Percentiles rank a stretch among this genome's conserved stretches.
Conservation (phyloP, 2,329 filamentous ascomycete genomes). For the Sclerotinia glacialis region DNA sequence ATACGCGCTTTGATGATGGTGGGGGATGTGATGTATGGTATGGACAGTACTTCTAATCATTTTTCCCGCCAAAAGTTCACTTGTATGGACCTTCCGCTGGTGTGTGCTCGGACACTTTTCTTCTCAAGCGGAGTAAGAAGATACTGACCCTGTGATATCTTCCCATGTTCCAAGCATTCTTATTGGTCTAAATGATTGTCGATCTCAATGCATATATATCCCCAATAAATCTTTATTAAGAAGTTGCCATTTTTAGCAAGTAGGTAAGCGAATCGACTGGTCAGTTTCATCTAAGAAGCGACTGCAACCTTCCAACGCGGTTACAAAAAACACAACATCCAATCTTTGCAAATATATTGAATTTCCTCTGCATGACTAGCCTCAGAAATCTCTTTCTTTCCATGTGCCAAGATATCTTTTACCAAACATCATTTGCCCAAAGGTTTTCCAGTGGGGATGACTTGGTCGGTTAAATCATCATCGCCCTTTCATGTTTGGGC, state of each 20-base stretch:
- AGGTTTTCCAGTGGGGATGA: background rate
- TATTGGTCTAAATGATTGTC: too few species aligned
- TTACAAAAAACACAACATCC: conserved; percentile 13
- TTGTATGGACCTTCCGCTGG: too few species aligned
- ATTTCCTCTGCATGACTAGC: background rate
- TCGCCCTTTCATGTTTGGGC: background rate
- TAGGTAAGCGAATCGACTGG: background rate
- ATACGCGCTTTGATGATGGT: conserved; percentile 1
- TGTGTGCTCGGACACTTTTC: background rate
- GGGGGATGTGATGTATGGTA: background rate
- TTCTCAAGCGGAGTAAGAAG: too few species aligned
- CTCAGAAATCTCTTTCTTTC: background rate
- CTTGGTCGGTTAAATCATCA: background rate
- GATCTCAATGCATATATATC: too few species aligned
- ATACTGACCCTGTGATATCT: too few species aligned
- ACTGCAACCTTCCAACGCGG: conserved; percentile 3
- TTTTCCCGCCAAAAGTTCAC: background rate
- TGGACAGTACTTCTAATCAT: too few species aligned
- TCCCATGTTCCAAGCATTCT: background rate
- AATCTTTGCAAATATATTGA: background rate
- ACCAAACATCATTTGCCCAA: background rate
- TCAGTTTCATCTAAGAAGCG: conserved; percentile 6
- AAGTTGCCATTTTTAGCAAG: background rate
- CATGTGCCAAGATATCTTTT: background rate
- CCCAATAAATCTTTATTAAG: too few species aligned